Conservation (phyloP, 257 asterid species). For the Petunia axillaris region DNA sequence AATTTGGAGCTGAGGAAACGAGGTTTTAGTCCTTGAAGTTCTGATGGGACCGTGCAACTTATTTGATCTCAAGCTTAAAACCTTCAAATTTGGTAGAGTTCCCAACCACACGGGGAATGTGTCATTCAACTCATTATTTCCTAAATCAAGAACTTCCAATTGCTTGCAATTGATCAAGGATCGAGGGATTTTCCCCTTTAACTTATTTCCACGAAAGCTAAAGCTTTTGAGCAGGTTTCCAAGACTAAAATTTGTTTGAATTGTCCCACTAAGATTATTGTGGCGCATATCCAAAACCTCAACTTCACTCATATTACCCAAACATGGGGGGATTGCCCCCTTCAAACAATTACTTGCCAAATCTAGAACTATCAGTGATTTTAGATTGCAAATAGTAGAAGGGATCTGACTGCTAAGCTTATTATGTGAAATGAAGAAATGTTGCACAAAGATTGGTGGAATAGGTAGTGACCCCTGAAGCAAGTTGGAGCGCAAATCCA, state of each 20-base stretch:
- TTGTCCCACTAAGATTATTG: conserved; percentile 12
- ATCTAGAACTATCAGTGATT: neutral
- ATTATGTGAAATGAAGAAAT: neutral
- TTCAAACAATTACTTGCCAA: neutral
- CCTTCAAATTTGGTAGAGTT: conserved; percentile 1
- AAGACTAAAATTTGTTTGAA: neutral
- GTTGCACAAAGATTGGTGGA: neutral
- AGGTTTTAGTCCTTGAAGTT: neutral
- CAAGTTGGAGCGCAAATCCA: neutral
- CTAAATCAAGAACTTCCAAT: conserved; percentile 22
- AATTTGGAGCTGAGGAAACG: neutral
- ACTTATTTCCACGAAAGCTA: conserved; percentile 22
- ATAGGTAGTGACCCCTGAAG: conserved; percentile 1
- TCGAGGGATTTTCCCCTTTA: neutral
- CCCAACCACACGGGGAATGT: conserved; percentile 27
- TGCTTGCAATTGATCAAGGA: conserved; percentile 18
- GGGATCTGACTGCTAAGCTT: neutral
- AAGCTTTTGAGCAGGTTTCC: neutral
- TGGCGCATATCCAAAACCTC: neutral
- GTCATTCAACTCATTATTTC: conserved; percentile 1
- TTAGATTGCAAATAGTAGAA: neutral
- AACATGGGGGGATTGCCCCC: neutral
- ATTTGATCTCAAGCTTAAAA: conserved; percentile 14
- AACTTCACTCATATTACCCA: neutral
- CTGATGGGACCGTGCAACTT: conserved; percentile 8